Conservation (phyloP, 768 basidiomycete genomes). For the Wakefieldia striispora region DNA sequence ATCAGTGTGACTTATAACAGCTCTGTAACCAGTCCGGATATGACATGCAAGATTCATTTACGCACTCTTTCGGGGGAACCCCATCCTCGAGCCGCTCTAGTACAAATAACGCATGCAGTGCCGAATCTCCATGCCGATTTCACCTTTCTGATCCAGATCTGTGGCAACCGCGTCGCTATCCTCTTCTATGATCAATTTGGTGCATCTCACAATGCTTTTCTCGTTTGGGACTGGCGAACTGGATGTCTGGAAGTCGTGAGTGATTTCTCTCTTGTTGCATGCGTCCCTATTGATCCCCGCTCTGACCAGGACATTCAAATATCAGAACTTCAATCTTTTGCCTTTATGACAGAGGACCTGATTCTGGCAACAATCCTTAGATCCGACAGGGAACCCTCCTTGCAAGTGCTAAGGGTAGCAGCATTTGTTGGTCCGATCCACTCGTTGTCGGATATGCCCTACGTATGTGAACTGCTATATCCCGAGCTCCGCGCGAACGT, state of each 20-base stretch:
- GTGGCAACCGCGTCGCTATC: constrained; percentile 30
- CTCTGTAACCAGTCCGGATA: constrained; percentile 13
- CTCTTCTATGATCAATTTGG: constrained; percentile 19
- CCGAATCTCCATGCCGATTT: constrained; percentile 1
- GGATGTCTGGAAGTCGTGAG: constrained; percentile 30
- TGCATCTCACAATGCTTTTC: constrained; percentile 12
- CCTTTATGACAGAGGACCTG: constrained; percentile 33
- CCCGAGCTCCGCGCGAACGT: constrained; percentile 17
- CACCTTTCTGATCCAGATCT: constrained; percentile 32
- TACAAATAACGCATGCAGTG: constrained; percentile 14
- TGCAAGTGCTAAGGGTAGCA: constrained; percentile 22
- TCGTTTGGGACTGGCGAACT: constrained; percentile 37
- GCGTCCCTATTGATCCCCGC: constrained; percentile 2
- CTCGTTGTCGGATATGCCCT: constrained; percentile 15
- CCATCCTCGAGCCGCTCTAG: constrained; percentile 22
- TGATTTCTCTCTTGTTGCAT: neutral
- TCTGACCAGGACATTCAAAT: constrained; percentile 17
- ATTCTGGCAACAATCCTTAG: constrained; percentile 21
- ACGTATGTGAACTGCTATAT: constrained; percentile 26
- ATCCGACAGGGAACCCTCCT: constrained; percentile 1
- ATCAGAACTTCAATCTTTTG: constrained; percentile 30
- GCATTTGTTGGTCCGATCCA: neutral
- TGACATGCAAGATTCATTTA: constrained; percentile 26
- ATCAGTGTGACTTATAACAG: neutral
- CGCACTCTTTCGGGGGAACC: constrained; percentile 29